phyloP scores from a whole-genome alignment of 1,139 yeast species.

The Pichia sp. region DNA sequence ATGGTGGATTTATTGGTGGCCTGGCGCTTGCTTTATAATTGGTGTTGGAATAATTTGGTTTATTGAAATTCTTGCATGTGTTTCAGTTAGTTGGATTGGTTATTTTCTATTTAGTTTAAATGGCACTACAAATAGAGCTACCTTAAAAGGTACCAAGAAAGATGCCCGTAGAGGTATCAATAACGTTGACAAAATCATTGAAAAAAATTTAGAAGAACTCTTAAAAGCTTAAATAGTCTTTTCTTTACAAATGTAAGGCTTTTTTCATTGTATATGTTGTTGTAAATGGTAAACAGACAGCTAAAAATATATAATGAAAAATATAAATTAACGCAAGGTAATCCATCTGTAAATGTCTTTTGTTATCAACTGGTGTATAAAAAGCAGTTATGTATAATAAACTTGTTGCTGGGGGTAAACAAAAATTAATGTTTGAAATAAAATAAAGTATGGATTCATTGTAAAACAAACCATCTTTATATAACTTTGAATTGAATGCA shows the following conservation, averaged over 20 bases:
- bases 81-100: slow-evolving; percentile 11
- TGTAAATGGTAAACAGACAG: slow-evolving; percentile 58
- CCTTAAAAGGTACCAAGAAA: background rate
- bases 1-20: slow-evolving; percentile 20
- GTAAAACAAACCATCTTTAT: slow-evolving; percentile 42
- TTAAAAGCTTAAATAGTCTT: background rate
- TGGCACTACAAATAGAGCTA: background rate
- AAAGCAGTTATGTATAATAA: slow-evolving; percentile 79
- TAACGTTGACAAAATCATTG: background rate
- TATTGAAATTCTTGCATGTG: slow-evolving; percentile 7
- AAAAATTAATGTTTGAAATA: slow-evolving; percentile 67
- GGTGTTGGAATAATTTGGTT: slow-evolving; percentile 14
- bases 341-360: slow-evolving; percentile 69
- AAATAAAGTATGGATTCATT: slow-evolving; percentile 58
- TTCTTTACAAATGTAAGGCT: slow-evolving; percentile 19
- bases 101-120: background rate
- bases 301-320: slow-evolving; percentile 56
- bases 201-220: slow-evolving; percentile 3
- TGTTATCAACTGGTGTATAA: slow-evolving; percentile 58
- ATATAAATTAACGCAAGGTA: slow-evolving; percentile 69
- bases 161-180: background rate
- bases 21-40: slow-evolving; percentile 15
- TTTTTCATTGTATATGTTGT: slow-evolving; percentile 51
- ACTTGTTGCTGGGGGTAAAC: slow-evolving; percentile 81
- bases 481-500: slow-evolving; percentile 45